Evolutionary conservation across 1,284 basidiomycete genomes (phyloP), one percentile per base, ranked within the genome.

Genomic region (Microbotryomycetes sp.): DNA sequence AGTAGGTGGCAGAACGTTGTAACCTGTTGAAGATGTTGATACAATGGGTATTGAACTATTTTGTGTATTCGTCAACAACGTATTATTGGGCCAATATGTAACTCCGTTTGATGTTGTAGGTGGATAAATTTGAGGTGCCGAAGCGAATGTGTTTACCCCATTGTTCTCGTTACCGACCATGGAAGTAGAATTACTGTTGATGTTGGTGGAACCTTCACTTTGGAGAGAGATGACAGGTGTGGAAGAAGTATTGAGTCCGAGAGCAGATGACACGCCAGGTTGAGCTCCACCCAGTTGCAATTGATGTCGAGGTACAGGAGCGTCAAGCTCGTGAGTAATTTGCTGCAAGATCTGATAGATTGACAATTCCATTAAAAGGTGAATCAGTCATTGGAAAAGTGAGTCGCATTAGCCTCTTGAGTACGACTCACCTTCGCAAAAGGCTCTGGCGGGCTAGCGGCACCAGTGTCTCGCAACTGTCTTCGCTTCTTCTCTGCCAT

Each of bases 401-500:
- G n/a, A n/a, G n/a, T n/a, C n/a, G 36, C 36, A 42, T 9, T 42
- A 19, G 36, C 36, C 22, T 14, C 22, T 49, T 50, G 42, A 26
- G 6, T 16, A 32, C 56, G 56, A 19, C 36, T 42, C 19, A 42
- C 36, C 19, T 42, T 42, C 12, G 36, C 36, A 42, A 42, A 42
- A 9, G 36, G 36, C 36, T 42, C 36, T 42, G 36, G 12, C 36
- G 36, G 9, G 12, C 19, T 9, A 9, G 9, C 19, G 9, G 36
- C 36, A 19, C 36, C 36, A 9, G 36, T 19, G 12, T 42, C 36
- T 12, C 36, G 36, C 36, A 42, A 42, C 31, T 29, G 42, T 12
- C 66, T 53, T 0, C 63, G 60, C 46, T 63, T 59, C 12, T 68
- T 63, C 19, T 54, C 61, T 3, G 61, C 66, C 50, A 63, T 56